Base-by-base conservation (phyloP, 192 early-diverging fungal species). In the Entrophospora sp. region DNA sequence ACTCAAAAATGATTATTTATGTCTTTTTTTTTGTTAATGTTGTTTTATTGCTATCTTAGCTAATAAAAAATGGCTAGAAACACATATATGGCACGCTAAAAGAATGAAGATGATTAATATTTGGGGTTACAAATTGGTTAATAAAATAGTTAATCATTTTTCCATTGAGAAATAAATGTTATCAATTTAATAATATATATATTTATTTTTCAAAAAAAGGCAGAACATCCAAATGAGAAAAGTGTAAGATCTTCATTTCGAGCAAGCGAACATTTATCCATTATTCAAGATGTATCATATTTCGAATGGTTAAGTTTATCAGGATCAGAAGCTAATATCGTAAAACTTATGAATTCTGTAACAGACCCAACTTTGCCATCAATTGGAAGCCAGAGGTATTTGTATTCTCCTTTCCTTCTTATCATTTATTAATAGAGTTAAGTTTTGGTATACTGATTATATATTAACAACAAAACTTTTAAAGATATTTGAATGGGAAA, bases 51-150 rank as follows among this genome's bases (percentile, higher is more conserved):
- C n/a, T 28, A 31, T 20, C 36, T 3, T 52, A 61, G 36, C 5
- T 34, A 77, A 61, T 6, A 88, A 87, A 48, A 78, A 82, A 34
- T 99, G 95, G 97, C 70, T 99, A 25, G 95, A 96, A 71, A 99
- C 95, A 36, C 95, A 99, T 77, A 82, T 96, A 25, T 99, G 97
- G 97, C 95, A 99, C 70, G 87, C 92, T 12, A 99, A 99, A 73
- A 82, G 97, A 63, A 94, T 97, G 91, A 88, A 91, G 52, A 99
- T 99, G 94, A 71, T 60, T 35, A 80, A 90, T 57, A 67, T 79
- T 16, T 95, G 94, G 94, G 90, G 92, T 0, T 85, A 83, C 66
- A 81, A 83, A 67, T 51, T 93, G 40, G 87, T 85, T n/a, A n/a
- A n/a, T n/a, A n/a, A 73, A 55, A 73, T 64, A 34, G 12, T 30